Evolutionary conservation across 495 filamentous ascomycete genomes (phyloP), one percentile per base, ranked within the genome.

Genomic region (Hamigera avellanea): DNA sequence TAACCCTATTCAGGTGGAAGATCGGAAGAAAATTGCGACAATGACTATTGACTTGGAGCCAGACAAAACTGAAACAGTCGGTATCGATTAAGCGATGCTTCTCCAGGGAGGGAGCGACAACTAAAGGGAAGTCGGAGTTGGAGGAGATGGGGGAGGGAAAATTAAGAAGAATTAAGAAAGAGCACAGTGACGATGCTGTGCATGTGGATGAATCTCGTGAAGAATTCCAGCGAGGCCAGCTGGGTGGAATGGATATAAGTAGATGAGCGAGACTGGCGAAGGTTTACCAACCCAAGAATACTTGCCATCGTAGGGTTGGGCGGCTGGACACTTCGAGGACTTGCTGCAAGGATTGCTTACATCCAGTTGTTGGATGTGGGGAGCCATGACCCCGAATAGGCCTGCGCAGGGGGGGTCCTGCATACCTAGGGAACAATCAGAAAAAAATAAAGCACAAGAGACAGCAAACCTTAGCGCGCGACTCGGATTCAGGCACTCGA

Each of bases 181-280:
- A 28, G 34, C 38, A 37, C 18, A 43, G 37, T 53, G 47, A 53
- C 45, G 50, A 53, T 46, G 43, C 38, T 49, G 53, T 34, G 54
- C 56, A 59, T 59, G 56, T 44, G 56, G 52, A 55, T 53, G 53
- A 47, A 43, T 50, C 56, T 43, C 56, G 54, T 59, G 56, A 59
- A 55, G 54, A 59, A 56, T 57, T 40, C 35, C 35, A 34, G 45
- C 32, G 49, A 41, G 42, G 14, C 6, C 28, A 30, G 5, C 28
- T 30, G 28, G 14, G 28, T 15, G 46, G 42, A 54, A 51, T 44
- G 35, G 39, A 32, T 32, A 45, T 59, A 59, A 46, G 50, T 57
- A 57, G 52, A 56, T 52, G 41, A 39, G 14, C 10, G 39, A 38
- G 17, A 15, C 26, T 39, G 19, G 33, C 21, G 6, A 27, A 15